Percentiles rank a stretch among this genome's conserved stretches.
phyloP scores from a whole-genome alignment of 2,329 filamentous ascomycete species.

The Neonectria sp. region DNA sequence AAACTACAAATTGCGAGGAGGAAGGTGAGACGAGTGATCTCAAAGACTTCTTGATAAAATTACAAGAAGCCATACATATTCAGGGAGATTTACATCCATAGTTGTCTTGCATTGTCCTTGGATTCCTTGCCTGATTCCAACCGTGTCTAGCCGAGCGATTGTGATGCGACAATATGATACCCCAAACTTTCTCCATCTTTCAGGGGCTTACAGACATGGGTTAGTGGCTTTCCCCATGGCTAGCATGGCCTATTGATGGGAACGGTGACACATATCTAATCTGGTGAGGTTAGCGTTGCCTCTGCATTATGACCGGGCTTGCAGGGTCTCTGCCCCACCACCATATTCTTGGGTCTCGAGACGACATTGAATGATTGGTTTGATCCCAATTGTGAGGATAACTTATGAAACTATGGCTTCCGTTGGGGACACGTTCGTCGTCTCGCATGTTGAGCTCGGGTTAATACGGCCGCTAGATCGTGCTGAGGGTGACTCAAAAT shows the following conservation, averaged over 20 bases:
- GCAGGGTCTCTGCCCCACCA: background rate
- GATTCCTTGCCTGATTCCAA: background rate
- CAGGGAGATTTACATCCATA: background rate
- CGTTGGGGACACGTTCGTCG: background rate
- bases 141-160: background rate
- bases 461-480: background rate
- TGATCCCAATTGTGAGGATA: background rate
- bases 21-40: too few species aligned
- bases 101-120: background rate
- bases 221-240: background rate
- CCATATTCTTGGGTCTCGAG: background rate
- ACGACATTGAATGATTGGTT: background rate
- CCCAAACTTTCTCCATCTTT: background rate
- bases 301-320: background rate
- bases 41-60: too few species aligned
- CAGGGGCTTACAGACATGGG: background rate
- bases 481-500: background rate
- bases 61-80: too few species aligned
- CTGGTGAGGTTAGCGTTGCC: background rate
- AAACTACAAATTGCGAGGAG: too few species aligned
- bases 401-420: background rate
- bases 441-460: conserved; percentile 1
- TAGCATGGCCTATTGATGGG: background rate
- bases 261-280: background rate
- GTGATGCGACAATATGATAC: background rate